Percentiles rank a stretch among this genome's conserved stretches.
phyloP scores from a whole-genome alignment of 1,284 basidiomycete genomes.

The Neolentinus lepideus region DNA sequence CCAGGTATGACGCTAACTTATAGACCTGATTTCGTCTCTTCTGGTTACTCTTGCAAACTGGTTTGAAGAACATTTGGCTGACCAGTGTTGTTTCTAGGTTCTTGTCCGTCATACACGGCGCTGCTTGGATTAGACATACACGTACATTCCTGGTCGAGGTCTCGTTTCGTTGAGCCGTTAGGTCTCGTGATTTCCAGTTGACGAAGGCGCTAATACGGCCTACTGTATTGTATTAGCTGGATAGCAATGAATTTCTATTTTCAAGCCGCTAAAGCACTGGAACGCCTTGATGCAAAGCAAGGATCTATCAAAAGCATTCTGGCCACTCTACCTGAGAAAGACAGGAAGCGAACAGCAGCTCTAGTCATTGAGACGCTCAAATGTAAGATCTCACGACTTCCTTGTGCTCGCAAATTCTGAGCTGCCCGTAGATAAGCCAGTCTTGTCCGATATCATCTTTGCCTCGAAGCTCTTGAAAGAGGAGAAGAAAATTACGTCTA shows the following conservation, averaged over 20 bases:
- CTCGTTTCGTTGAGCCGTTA: neutral
- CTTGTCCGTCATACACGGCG: neutral
- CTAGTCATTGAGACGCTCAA: constrained; percentile 89
- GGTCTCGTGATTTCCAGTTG: neutral
- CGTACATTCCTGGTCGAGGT: constrained; percentile 4
- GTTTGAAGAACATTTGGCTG: neutral
- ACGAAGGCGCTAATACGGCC: neutral
- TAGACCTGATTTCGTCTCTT: constrained; percentile 24
- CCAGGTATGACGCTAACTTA: constrained; percentile 30
- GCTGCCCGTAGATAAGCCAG: constrained; percentile 52
- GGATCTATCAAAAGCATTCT: constrained; percentile 82
- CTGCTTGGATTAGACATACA: neutral
- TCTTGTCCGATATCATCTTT: constrained; percentile 59
- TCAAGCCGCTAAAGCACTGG: constrained; percentile 75
- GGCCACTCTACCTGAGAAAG: constrained; percentile 64
- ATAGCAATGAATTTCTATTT: constrained; percentile 88
- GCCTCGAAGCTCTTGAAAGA: constrained; percentile 59
- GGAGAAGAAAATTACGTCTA: constrained; percentile 69
- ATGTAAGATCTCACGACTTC: constrained; percentile 49
- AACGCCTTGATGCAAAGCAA: constrained; percentile 78
- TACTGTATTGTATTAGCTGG: constrained; percentile 27
- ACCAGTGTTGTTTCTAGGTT: neutral
- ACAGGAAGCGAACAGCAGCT: constrained; percentile 70
- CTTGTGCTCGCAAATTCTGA: neutral
- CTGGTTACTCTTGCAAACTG: constrained; percentile 3